These are phyloP conservation scores for Phaeodactylum tricornutum DNA, from an alignment of 108 stramenopile genomes.

Conservation along the genomic window DNA sequence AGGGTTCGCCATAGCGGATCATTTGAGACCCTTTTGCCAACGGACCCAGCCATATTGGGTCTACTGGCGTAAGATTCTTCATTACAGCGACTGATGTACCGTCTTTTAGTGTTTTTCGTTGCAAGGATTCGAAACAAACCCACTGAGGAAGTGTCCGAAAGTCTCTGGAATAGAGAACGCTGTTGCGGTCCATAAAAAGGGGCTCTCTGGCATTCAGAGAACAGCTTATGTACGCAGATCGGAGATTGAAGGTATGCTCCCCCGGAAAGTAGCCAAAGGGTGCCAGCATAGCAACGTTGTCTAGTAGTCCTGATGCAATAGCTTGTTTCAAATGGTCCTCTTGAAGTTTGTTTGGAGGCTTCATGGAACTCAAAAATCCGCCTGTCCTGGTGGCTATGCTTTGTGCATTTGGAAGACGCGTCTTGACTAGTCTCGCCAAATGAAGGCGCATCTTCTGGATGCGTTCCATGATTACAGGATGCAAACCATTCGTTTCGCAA, in stretches of 20 bases:
- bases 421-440: constrained; percentile 63
- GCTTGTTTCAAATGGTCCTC: constrained; percentile 50
- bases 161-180: constrained; percentile 53
- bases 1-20: constrained; percentile 44
- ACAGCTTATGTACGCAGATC: constrained; percentile 70
- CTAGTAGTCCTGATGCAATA: constrained; percentile 65
- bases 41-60: constrained; percentile 60
- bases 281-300: constrained; percentile 71
- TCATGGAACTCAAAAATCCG: constrained; percentile 47
- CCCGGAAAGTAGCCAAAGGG: constrained; percentile 47
- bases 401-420: constrained; percentile 42
- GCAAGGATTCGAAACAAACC: constrained; percentile 65
- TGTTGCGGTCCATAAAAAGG: constrained; percentile 63
- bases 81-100: constrained; percentile 56
- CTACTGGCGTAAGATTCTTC: constrained; percentile 75
- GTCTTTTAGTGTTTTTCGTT: constrained; percentile 57
- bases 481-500: constrained; percentile 78
- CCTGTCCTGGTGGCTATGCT: constrained; percentile 67
- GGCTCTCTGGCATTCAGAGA: constrained; percentile 48
- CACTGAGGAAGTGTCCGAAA: constrained; percentile 55
- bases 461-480: constrained; percentile 60
- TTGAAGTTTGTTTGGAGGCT: constrained; percentile 67
- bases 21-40: constrained; percentile 61
- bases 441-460: constrained; percentile 79
- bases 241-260: constrained; percentile 46